Evolutionary conservation across 331 rosid genomes (phyloP).

Genomic region (Malus hybrid): DNA sequence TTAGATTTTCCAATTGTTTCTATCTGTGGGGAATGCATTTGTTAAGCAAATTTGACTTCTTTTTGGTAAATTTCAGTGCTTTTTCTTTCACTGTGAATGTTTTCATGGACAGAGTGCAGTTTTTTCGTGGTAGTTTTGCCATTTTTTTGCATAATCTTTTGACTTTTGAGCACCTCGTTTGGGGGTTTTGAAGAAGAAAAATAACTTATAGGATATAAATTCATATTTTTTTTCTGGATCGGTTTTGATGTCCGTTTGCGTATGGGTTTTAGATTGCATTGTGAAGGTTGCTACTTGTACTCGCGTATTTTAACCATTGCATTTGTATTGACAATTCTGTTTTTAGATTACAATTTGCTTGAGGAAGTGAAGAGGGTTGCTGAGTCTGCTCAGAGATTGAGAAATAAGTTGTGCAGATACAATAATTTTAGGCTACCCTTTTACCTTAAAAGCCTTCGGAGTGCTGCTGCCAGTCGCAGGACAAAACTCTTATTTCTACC

Average conservation of each 20-base stretch:
- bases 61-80: neutral
- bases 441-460: constrained; percentile 38
- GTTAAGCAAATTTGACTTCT: neutral
- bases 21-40: neutral
- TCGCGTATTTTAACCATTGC: neutral
- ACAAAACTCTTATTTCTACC: constrained; percentile 66
- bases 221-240: neutral
- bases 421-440: constrained; percentile 41
- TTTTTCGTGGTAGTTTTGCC: neutral
- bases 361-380: constrained; percentile 87
- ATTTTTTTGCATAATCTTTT: neutral
- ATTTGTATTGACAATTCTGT: neutral
- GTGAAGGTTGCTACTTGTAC: neutral
- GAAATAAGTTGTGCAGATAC: constrained; percentile 50
- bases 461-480: constrained; percentile 57
- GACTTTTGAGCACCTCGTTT: neutral
- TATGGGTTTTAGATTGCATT: too few relatives aligned
- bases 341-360: constrained; percentile 68
- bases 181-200: neutral
- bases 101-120: neutral
- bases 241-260: neutral
- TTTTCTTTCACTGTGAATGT: neutral
- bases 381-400: constrained; percentile 69
- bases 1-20: neutral
- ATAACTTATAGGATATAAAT: neutral